Base-by-base conservation (phyloP, 805 yeast genomes). In the Saccharomycopsis amapae region DNA sequence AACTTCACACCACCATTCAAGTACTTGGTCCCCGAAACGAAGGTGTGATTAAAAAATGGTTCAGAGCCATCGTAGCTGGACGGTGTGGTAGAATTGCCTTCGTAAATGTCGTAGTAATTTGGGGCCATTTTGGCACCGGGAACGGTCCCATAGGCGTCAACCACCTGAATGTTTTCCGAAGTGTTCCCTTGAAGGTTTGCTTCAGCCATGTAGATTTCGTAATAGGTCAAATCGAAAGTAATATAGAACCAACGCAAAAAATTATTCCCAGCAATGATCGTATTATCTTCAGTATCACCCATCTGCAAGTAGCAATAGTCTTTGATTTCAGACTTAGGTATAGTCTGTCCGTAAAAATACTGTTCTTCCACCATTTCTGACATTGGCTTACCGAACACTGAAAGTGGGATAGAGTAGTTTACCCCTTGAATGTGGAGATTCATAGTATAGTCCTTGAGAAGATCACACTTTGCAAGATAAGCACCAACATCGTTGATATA, bases 371-470 rank as follows among this genome's bases (percentile, higher is more conserved):
- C 9, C 7, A 5, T 35, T 7, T 18, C 15, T 5, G 5, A 20
- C 5, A 12, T n/a, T 10, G 26, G 15, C 5, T 10, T 6, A 10
- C 31, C 41, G 30, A 64, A 62, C 51, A 62, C 56, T 4, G 52
- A 31, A 19, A 76, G 56, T 23, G 85, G 81, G 4, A 74, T 75
- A 13, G 64, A 57, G 48, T 81, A 74, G 9, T 60, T 56, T n/a
- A 66, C 58, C 5, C 86, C 88, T 49, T 77, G 76, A 61, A 83
- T 78, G 53, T 72, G 65, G 53, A 76, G 75, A 37, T 64, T 63
- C 7, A 76, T 49, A 52, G 58, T 51, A 2, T 62, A 61, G 40
- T 60, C 50, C 42, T 62, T 58, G 13, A 52, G 50, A 6, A 45
- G 48, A 51, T 59, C 55, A 58, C 88, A 81, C 5, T 58, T 59